Evolutionary conservation across 2,329 filamentous ascomycete species (phyloP), one percentile per base, ranked within the genome.

Genomic region (Fusarium pilosicola): DNA sequence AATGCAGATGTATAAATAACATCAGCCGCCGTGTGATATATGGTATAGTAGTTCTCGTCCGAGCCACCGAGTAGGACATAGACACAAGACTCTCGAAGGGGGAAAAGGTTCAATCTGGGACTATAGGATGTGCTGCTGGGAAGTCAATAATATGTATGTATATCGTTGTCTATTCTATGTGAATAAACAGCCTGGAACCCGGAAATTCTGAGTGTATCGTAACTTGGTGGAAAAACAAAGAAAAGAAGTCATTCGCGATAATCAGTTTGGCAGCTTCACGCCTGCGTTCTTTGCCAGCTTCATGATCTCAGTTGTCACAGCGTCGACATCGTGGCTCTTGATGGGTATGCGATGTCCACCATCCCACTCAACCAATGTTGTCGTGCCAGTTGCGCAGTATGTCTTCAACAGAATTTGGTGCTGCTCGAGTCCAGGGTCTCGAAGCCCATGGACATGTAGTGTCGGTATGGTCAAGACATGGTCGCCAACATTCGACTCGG

Each of bases 301-400:
- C 34, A 80, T 38, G 5, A 83, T 81, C 20, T 73, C 57, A 2
- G 52, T 59, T 24, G 73, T 66, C 7, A 83, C 74, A 24, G 69
- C 66, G n/a, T 88, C 84, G 7, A 95, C 91, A 80, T 95, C 93
- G 36, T 81, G 83, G 28, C 83, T 84, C 84, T 92, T 93, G 67
- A 95, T 86, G 5, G 93, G 92, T 55, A 96, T 84, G 11, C 93
- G 84, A 79, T 96, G 93, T 3, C 86, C 87, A 0, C 92, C 93
- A 65, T 93, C 88, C 93, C 93, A 95, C 80, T 94, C 91, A 3
- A 95, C 80, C 51, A 94, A 70, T 44, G 81, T 85, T 11, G 87
- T 83, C 6, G 83, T 88, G 0, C 84, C 86, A 15, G 83, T 78
- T 56, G 89, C 85, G 78, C 90, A 93, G 79, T 91, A 94, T 58